These are phyloP conservation scores for Solanum pennellii DNA, from an alignment of 257 asterid species.

Conservation along the genomic window DNA sequence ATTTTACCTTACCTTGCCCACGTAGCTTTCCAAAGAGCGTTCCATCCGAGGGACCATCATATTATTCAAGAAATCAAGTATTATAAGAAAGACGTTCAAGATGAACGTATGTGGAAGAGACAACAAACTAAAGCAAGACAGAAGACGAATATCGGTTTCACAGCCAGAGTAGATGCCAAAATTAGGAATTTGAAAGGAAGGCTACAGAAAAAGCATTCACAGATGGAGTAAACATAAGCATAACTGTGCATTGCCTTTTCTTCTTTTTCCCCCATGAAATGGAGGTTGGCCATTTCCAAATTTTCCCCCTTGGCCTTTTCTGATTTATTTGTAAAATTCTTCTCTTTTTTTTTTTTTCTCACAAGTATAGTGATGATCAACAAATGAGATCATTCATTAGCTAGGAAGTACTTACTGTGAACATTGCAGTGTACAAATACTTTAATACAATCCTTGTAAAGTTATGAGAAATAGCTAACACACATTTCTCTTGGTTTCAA, in stretches of 20 bases:
- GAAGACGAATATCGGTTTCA: conserved; percentile 73
- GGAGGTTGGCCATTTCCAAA: neutral
- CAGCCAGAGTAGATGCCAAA: conserved; percentile 84
- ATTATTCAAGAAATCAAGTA: conserved; percentile 86
- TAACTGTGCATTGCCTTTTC: neutral
- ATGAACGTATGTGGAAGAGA: conserved; percentile 22
- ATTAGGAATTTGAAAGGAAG: conserved; percentile 65
- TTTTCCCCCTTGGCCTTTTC: neutral
- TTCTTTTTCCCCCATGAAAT: neutral
- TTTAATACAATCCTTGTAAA: neutral
- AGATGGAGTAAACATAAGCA: conserved; percentile 5
- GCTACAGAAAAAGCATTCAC: conserved; percentile 56
- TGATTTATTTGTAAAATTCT: neutral
- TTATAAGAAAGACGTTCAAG: conserved; percentile 51
- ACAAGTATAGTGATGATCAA: neutral
- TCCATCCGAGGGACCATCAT: conserved; percentile 86
- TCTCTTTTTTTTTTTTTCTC: neutral
- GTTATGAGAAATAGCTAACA: neutral
- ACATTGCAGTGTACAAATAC: neutral
- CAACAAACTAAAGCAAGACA: conserved; percentile 67
- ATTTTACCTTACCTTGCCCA: conserved; percentile 76
- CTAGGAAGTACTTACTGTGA: neutral
- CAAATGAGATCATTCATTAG: neutral
- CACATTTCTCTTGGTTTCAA: neutral
- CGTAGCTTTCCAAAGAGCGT: conserved; percentile 63